Evolutionary conservation across 257 asterid genomes (phyloP).

Genomic region (Leptodermis oblonga): DNA sequence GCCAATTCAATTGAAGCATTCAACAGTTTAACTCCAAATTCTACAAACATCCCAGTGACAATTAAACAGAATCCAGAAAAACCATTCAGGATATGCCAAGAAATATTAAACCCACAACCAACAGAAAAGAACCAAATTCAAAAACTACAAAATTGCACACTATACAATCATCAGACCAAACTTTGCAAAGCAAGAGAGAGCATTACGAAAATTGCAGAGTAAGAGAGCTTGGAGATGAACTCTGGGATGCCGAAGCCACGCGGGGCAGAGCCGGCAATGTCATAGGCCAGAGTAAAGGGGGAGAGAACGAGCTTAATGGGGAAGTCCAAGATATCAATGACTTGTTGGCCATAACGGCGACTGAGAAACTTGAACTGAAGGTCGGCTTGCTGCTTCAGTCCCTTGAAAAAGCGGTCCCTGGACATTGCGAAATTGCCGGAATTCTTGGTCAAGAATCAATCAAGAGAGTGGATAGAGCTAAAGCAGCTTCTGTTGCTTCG

Average conservation of each 20-base stretch:
- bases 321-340: conserved; percentile 67
- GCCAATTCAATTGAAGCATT: not conserved
- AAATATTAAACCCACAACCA: not conserved
- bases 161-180: not conserved
- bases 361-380: conserved; percentile 51
- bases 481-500: conserved; percentile 5
- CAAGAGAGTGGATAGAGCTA: conserved; percentile 7
- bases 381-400: conserved; percentile 40
- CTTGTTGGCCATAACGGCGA: conserved; percentile 59
- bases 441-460: not conserved
- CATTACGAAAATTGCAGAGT: conserved; percentile 78
- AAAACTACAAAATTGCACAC: not conserved
- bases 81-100: not conserved
- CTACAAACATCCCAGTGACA: not conserved
- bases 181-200: not conserved
- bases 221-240: conserved; percentile 75
- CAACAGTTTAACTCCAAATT: not conserved
- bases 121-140: not conserved
- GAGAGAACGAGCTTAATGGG: conserved; percentile 70
- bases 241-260: conserved; percentile 98
- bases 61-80: no score
- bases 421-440: conserved; percentile 33
- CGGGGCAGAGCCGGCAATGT: conserved; percentile 97
- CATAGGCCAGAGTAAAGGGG: conserved; percentile 81
- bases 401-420: conserved; percentile 37